Evolutionary conservation across 2,329 filamentous ascomycete species (phyloP).

Genomic region (Aspergillus sp.): DNA sequence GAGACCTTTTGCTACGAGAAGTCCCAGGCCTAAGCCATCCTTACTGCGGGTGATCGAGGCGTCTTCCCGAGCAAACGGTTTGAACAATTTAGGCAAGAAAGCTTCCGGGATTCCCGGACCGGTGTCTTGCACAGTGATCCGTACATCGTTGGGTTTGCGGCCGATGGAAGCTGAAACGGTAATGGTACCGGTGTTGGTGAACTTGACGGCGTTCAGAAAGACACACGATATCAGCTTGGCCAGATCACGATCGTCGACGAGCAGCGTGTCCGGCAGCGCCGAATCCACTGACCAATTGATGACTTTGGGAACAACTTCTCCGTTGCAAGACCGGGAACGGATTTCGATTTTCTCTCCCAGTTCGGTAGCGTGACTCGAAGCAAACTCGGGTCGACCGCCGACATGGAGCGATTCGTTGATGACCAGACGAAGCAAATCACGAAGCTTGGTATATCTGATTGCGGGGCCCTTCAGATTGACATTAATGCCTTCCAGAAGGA

Average conservation of each 20-base stretch:
- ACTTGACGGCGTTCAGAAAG: conserved; percentile 63
- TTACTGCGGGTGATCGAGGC: conserved; percentile 59
- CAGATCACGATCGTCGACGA: conserved; percentile 56
- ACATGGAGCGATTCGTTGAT: conserved; percentile 44
- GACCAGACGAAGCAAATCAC: conserved; percentile 40
- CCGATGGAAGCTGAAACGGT: conserved; percentile 50
- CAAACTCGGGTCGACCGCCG: conserved; percentile 43
- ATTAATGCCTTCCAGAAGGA: conserved; percentile 30
- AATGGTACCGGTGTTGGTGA: conserved; percentile 59
- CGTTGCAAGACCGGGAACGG: conserved; percentile 38
- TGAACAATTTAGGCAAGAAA: conserved; percentile 61
- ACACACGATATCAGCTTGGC: conserved; percentile 59
- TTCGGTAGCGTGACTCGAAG: conserved; percentile 37
- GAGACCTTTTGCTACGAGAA: conserved; percentile 66
- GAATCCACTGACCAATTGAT: conserved; percentile 45
- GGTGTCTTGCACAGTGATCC: conserved; percentile 59
- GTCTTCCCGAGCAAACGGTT: conserved; percentile 63
- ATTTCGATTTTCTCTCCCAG: conserved; percentile 42
- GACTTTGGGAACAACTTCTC: conserved; percentile 36
- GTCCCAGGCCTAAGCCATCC: conserved; percentile 61
- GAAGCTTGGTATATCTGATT: conserved; percentile 39
- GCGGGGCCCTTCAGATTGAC: conserved; percentile 28
- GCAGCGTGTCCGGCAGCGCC: conserved; percentile 40
- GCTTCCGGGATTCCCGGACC: conserved; percentile 62
- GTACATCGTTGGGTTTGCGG: conserved; percentile 46